phyloP scores from a whole-genome alignment of 2,329 filamentous ascomycete genomes.

The Calonectria honghensis region DNA sequence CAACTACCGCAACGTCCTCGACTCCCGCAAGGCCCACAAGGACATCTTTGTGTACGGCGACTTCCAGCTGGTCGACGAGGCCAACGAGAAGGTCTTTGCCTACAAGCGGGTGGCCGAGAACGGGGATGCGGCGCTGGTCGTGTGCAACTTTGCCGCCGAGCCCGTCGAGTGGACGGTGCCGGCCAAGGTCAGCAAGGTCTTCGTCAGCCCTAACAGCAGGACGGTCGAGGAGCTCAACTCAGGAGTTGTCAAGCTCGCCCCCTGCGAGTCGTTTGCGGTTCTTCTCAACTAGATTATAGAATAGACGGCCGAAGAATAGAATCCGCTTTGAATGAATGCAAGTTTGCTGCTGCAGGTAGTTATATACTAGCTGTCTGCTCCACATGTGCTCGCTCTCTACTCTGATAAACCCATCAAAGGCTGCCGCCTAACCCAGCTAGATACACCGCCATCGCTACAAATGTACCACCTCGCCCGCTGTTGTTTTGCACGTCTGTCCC shows the following conservation, averaged over 20 bases:
- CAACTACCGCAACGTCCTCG: conserved; percentile 78
- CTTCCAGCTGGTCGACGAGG: conserved; percentile 63
- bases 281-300: conserved; percentile 49
- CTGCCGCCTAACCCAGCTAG: neutral
- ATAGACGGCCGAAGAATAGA: conserved; percentile 2
- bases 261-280: conserved; percentile 62
- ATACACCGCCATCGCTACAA: conserved; percentile 7
- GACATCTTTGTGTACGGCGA: conserved; percentile 81
- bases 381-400: conserved; percentile 3
- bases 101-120: conserved; percentile 59
- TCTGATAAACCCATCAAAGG: neutral
- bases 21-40: conserved; percentile 74
- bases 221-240: conserved; percentile 53
- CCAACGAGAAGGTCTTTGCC: conserved; percentile 61
- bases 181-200: conserved; percentile 56
- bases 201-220: conserved; percentile 59
- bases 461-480: neutral
- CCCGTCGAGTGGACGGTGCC: conserved; percentile 57
- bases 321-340: conserved; percentile 6
- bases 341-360: conserved; percentile 7
- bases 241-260: conserved; percentile 57
- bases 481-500: neutral
- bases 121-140: conserved; percentile 59
- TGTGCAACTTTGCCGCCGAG: conserved; percentile 62
- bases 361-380: neutral